phyloP scores from a whole-genome alignment of 768 basidiomycete genomes.

The Nidularia pulvinata region DNA sequence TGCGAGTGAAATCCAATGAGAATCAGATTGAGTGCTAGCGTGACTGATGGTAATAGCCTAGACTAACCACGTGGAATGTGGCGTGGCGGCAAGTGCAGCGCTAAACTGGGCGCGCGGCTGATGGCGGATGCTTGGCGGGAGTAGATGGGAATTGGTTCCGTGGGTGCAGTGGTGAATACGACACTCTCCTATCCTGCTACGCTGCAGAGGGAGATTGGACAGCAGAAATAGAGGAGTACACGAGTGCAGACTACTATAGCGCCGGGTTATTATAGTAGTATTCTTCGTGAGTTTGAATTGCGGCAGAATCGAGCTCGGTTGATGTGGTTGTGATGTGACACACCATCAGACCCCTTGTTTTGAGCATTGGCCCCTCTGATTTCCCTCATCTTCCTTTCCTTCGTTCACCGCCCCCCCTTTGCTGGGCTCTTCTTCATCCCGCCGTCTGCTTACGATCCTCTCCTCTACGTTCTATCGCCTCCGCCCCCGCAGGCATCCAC shows the following conservation, averaged over 20 bases:
- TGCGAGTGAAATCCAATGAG: not conserved
- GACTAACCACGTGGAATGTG: too few species aligned
- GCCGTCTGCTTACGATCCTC: conserved; percentile 7
- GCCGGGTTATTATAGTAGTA: too few species aligned
- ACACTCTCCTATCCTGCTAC: too few species aligned
- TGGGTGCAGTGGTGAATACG: not conserved
- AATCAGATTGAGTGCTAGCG: not conserved
- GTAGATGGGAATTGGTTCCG: not conserved
- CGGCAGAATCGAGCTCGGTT: not conserved
- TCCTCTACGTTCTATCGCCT: conserved; percentile 3
- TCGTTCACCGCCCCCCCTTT: conserved; percentile 8
- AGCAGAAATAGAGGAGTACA: too few species aligned
- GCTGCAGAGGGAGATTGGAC: too few species aligned
- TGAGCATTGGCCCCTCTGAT: not conserved
- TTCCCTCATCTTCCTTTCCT: conserved; percentile 6
- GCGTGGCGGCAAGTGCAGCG: too few species aligned
- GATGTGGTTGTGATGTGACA: not conserved
- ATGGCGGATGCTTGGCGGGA: not conserved
- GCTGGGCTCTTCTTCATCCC: conserved; percentile 9
- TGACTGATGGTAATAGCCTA: too few species aligned
- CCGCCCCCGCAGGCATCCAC: conserved; percentile 18
- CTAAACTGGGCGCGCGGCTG: not conserved
- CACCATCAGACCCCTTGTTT: not conserved
- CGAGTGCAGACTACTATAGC: too few species aligned
- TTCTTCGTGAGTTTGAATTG: too few species aligned